phyloP scores from a whole-genome alignment of 441 rosid genomes.

The Euphorbia corollata region DNA sequence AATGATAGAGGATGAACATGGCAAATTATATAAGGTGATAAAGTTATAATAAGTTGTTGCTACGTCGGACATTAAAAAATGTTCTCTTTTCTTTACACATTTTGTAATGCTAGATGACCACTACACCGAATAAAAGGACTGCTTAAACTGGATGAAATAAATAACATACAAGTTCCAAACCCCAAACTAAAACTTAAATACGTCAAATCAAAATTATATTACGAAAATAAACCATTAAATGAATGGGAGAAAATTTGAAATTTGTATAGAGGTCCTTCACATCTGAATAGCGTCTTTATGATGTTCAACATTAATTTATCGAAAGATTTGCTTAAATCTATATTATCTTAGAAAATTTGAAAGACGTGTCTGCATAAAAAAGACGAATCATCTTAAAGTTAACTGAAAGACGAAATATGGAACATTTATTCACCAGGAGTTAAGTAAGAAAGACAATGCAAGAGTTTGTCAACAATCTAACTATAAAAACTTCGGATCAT shows the following conservation, averaged over 20 bases:
- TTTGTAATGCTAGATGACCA: neutral
- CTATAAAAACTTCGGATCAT: too few relatives aligned
- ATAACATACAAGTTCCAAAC: neutral
- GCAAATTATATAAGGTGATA: neutral
- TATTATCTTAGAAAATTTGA: neutral
- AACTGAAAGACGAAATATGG: neutral
- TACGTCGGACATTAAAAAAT: neutral
- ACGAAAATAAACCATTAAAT: neutral
- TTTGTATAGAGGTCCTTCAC: too few relatives aligned
- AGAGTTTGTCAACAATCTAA: neutral
- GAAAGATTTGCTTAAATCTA: too few relatives aligned
- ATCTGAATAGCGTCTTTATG: too few relatives aligned
- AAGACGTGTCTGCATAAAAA: neutral
- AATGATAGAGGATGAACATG: neutral
- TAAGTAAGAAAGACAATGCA: neutral
- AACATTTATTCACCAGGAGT: neutral
- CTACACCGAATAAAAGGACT: neutral
- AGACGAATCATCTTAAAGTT: neutral
- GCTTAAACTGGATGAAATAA: neutral
- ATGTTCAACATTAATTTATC: too few relatives aligned
- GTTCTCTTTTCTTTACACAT: neutral
- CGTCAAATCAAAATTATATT: neutral
- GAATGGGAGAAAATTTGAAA: neutral
- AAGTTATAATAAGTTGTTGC: neutral
- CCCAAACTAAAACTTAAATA: neutral